A percentile compares a stretch with the other conserved stretches of the same genome.
Conservation (phyloP, 257 asterid genomes). For the Solanum paucissectum region DNA sequence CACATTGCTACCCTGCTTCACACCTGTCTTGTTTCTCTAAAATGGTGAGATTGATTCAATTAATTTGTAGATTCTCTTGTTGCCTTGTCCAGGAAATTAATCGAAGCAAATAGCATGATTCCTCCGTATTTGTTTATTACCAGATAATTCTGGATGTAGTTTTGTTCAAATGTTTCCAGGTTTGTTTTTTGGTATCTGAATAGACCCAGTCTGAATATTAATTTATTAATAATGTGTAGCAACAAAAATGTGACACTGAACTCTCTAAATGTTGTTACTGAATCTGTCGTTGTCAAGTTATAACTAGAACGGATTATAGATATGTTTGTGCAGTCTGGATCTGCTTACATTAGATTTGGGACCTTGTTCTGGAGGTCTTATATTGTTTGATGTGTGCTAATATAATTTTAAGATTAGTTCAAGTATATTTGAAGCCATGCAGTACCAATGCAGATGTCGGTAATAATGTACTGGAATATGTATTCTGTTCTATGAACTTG, state of each 20-base stretch:
- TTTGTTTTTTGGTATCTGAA: not conserved
- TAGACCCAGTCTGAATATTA: not conserved
- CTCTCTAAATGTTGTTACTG: not conserved
- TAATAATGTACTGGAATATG: too few relatives aligned
- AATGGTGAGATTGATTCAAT: constrained; percentile 8
- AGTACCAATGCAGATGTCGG: too few relatives aligned
- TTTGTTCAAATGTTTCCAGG: not conserved
- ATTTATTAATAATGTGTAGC: not conserved
- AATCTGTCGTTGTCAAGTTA: not conserved
- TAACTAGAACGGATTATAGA: not conserved
- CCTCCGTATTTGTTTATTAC: not conserved
- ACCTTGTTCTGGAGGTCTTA: not conserved
- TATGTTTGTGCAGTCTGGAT: not conserved
- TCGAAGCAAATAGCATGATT: not conserved
- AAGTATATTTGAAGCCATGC: too few relatives aligned
- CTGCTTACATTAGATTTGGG: not conserved
- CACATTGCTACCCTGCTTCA: too few relatives aligned
- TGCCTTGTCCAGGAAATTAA: not conserved
- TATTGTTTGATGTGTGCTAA: too few relatives aligned
- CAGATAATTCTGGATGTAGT: not conserved
- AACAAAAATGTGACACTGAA: not conserved
- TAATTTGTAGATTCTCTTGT: constrained; percentile 19
- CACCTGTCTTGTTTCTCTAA: not conserved
- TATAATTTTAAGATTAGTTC: too few relatives aligned
- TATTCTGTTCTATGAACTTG: not conserved